phyloP scores from a whole-genome alignment of 345 rosid species.

The Psidium guajava region DNA sequence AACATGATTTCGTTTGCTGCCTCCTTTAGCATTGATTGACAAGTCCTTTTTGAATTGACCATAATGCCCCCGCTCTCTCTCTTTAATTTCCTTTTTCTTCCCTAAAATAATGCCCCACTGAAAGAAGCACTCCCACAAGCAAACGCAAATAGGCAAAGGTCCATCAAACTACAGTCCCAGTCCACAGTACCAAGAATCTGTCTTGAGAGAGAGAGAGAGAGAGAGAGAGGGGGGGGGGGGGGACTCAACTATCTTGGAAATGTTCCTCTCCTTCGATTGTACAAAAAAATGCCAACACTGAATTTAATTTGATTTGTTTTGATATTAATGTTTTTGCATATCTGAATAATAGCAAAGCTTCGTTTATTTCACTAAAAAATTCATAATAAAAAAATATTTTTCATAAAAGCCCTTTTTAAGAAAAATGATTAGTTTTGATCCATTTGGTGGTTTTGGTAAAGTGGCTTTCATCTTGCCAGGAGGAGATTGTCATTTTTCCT shows the following conservation, averaged over 20 bases:
- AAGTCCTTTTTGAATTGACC: not conserved
- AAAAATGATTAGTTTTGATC: not conserved
- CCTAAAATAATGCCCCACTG: not conserved
- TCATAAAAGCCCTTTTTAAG: not conserved
- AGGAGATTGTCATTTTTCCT: not conserved
- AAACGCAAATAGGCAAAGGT: not conserved
- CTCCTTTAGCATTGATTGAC: not conserved
- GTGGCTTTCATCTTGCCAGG: not conserved
- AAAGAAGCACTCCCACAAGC: not conserved
- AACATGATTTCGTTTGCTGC: not conserved
- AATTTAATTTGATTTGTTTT: not conserved
- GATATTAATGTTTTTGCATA: not conserved
- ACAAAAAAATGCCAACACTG: not conserved
- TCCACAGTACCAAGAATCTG: not conserved
- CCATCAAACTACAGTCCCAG: not conserved
- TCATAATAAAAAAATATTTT: not conserved
- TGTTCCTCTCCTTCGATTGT: not conserved
- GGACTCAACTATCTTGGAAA: not conserved
- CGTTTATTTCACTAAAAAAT: fast-evolving
- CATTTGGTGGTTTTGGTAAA: fast-evolving
- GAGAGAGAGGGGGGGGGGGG: too few species aligned
- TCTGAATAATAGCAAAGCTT: not conserved
- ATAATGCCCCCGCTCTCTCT: not conserved
- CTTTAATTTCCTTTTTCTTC: not conserved
- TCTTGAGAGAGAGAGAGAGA: too few species aligned